These are phyloP conservation scores for Nidularia sp. DNA, from an alignment of 768 basidiomycete genomes.

Conservation along the genomic window DNA sequence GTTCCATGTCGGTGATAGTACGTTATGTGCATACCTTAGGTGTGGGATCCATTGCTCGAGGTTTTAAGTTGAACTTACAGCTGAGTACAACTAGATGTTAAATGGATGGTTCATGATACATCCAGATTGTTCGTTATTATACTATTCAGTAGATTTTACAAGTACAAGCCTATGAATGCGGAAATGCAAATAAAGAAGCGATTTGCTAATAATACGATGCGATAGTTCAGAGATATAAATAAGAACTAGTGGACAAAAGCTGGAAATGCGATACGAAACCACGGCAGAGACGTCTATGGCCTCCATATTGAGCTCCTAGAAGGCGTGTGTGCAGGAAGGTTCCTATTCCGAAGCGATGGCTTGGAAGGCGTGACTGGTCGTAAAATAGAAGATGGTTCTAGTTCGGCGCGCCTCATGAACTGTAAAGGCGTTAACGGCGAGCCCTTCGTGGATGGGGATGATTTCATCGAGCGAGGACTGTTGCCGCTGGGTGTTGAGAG, in stretches of 20 bases:
- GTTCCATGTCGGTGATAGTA: no score
- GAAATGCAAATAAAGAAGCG: no score
- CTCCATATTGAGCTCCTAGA: constrained; percentile 60
- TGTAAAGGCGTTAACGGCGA: constrained; percentile 80
- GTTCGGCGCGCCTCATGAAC: constrained; percentile 78
- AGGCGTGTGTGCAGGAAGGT: constrained; percentile 38
- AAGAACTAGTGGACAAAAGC: neutral
- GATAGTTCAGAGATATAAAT: neutral
- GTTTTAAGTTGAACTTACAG: no score
- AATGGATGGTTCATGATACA: no score
- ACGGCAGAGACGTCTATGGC: constrained; percentile 34
- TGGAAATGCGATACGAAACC: neutral
- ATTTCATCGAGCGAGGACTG: constrained; percentile 47
- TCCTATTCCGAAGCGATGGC: constrained; percentile 38
- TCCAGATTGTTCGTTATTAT: no score
- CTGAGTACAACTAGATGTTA: no score
- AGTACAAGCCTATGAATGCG: no score
- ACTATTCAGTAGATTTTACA: no score
- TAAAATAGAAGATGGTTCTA: constrained; percentile 37
- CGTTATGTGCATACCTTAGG: no score
- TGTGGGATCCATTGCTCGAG: no score
- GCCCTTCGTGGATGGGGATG: constrained; percentile 53
- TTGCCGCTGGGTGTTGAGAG: constrained; percentile 53
- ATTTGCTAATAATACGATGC: neutral
- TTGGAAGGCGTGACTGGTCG: constrained; percentile 70